Conservation (phyloP, 805 yeast genomes). For the Saccharomyces mikatae region DNA sequence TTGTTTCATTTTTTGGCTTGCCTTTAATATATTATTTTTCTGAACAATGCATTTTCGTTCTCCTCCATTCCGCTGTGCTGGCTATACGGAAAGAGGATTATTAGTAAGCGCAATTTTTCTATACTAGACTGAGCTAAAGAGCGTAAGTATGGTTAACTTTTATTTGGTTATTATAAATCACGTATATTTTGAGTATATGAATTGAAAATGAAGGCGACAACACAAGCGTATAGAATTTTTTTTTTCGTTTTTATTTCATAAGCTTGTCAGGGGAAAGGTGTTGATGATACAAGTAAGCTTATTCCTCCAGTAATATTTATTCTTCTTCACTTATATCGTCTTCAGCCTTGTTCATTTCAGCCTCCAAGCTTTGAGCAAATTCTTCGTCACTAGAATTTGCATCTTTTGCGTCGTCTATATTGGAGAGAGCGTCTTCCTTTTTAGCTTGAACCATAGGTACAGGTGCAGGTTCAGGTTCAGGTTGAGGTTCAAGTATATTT, state of each 20-base stretch:
- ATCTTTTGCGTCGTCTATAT: neutral
- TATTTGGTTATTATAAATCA: neutral
- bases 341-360: conserved; percentile 26
- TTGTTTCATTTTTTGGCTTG: neutral
- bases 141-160: neutral
- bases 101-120: neutral
- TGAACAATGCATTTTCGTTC: neutral
- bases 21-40: neutral
- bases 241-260: neutral
- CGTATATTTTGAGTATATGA: neutral
- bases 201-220: conserved; percentile 1
- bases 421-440: neutral
- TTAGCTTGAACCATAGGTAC: neutral
- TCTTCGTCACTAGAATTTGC: conserved; percentile 30
- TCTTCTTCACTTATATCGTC: conserved; percentile 29
- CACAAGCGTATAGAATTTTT: neutral
- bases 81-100: neutral
- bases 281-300: neutral
- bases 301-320: conserved; percentile 2
- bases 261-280: neutral
- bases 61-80: neutral
- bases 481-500: neutral
- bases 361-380: conserved; percentile 29
- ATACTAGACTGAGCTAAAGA: neutral
- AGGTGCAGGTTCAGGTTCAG: neutral